phyloP scores from a whole-genome alignment of 2,329 filamentous ascomycete genomes.

The Cytospora piceae region DNA sequence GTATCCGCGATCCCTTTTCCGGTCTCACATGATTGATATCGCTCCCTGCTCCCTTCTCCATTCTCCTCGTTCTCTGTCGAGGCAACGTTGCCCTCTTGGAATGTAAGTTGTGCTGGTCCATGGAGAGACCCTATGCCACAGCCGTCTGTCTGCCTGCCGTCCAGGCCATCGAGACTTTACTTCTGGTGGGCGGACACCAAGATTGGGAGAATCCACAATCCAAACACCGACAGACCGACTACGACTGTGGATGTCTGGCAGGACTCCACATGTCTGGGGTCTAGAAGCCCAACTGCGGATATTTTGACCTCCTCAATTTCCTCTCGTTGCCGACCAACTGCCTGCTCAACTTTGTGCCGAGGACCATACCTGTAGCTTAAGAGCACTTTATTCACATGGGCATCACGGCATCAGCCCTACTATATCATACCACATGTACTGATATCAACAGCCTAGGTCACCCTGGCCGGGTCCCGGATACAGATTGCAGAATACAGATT shows the following conservation, averaged over 20 bases:
- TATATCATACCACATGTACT: background rate
- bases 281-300: slow-evolving; percentile 31
- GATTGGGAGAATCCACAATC: slow-evolving; percentile 18
- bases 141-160: background rate
- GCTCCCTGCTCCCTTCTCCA: background rate
- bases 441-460: background rate
- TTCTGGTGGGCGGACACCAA: slow-evolving; percentile 15
- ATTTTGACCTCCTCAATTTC: slow-evolving; percentile 25
- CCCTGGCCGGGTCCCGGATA: background rate
- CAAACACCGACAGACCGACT: slow-evolving; percentile 8
- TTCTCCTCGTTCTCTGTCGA: slow-evolving; percentile 14
- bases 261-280: slow-evolving; percentile 25
- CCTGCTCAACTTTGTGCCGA: slow-evolving; percentile 1
- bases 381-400: background rate
- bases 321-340: slow-evolving; percentile 8
- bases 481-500: background rate
- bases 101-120: slow-evolving; percentile 14
- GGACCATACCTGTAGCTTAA: background rate
- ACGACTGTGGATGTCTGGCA: slow-evolving; percentile 19
- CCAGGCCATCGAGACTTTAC: background rate
- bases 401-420: background rate
- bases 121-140: background rate
- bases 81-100: slow-evolving; percentile 11
- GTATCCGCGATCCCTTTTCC: slow-evolving; percentile 9
- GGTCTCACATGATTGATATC: background rate